Evolutionary conservation across 345 rosid genomes (phyloP).

Genomic region (Citrus sinensis): DNA sequence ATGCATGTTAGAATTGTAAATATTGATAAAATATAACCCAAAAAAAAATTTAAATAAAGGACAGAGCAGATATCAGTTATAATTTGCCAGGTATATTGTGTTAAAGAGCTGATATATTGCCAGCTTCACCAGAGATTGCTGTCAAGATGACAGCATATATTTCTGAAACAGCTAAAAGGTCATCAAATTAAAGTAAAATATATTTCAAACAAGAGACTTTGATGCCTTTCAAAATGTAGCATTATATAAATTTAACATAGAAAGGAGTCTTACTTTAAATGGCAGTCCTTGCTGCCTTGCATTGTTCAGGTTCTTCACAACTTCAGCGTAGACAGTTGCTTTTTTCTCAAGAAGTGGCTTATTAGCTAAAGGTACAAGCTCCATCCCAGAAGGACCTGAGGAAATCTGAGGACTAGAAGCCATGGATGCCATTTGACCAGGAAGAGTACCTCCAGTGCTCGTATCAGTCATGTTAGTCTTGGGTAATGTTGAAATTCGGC

Average conservation of each 20-base stretch:
- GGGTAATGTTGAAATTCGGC: constrained; percentile 81
- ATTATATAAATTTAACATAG: not conserved
- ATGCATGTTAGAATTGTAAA: not conserved
- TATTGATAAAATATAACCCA: not conserved
- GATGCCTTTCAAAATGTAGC: not conserved
- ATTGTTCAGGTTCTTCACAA: constrained; percentile 73
- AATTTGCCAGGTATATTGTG: not conserved
- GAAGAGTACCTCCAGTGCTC: constrained; percentile 37
- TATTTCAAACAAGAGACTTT: not conserved
- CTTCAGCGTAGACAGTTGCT: constrained; percentile 73
- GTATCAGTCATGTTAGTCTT: constrained; percentile 54
- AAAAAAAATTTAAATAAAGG: not conserved
- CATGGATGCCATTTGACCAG: constrained; percentile 53
- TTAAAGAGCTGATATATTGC: not conserved
- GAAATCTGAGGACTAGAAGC: constrained; percentile 62
- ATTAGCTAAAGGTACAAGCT: constrained; percentile 57
- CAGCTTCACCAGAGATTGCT: not conserved
- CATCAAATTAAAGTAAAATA: not conserved
- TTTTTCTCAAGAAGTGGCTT: constrained; percentile 73
- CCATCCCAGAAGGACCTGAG: constrained; percentile 51
- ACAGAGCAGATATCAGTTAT: not conserved
- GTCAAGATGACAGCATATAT: not conserved
- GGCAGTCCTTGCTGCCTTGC: constrained; percentile 76
- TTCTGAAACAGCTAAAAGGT: not conserved
- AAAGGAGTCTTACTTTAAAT: constrained; percentile 56